Evolutionary conservation across 352 stramenopile genomes (phyloP), one percentile per base, ranked within the genome.

Genomic region (Globisporangium perplexum): DNA sequence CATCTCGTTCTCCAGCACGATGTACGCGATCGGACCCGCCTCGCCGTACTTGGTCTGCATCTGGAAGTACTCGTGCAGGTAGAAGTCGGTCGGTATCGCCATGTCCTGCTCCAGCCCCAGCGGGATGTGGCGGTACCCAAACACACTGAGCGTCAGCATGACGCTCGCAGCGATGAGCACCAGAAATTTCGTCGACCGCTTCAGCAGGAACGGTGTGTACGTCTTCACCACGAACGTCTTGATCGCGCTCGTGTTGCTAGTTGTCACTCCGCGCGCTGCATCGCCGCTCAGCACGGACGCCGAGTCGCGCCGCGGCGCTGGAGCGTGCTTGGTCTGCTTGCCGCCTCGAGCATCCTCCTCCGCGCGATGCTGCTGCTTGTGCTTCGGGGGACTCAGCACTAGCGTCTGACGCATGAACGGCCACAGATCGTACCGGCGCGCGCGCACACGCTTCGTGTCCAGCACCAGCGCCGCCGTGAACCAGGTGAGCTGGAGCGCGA

Each of bases 21-120:
- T 69, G 59, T 96, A 97, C n/a, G 83, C 85, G 39, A 84, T 78
- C 22, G 88, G 88, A 18, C 88, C 88, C 15, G 88, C 85, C 53
- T 96, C 85, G 39, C 85, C 86, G 38, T 82, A 77, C 47, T 82
- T 73, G 23, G 86, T 93, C 59, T 97, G 85, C 31, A 77, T 75
- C 39, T 90, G 63, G 57, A 96, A 97, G 54, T 96, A 97, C 33
- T 88, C 77, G 53, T 95, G 83, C 8, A 97, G 61, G 48, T 96
- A 96, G 43, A 91, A 95, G 47, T 96, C 82, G 0, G 77, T 83
- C 7, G 88, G 88, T 14, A 95, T 77, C 0, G 86, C 88, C 48
- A 96, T 71, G 54, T 94, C 79, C 68, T 95, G 88, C 51, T 95
- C 82, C 4, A 97, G 72, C 5, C 88, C 88, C 28, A 97, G 69